Evolutionary conservation across 2,329 filamentous ascomycete genomes (phyloP).

Genomic region (Exutisphaerella laricina): DNA sequence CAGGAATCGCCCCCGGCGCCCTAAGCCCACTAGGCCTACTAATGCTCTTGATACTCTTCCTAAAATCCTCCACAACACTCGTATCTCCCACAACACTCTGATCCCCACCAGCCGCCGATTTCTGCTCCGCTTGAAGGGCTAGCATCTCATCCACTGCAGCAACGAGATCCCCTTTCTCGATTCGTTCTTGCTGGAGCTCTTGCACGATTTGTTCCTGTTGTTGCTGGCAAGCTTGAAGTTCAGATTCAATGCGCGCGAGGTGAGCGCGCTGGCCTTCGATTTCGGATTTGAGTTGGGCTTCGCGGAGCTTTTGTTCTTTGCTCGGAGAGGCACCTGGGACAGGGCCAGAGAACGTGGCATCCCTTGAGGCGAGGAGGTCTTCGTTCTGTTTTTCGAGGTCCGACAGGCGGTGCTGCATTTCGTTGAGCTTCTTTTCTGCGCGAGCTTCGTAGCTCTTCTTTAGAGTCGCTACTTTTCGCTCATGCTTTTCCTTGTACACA

Average conservation of each 20-base stretch:
- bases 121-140: constrained; percentile 51
- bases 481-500: constrained; percentile 95
- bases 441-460: constrained; percentile 76
- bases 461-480: constrained; percentile 87
- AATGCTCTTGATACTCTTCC: constrained; percentile 55
- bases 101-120: constrained; percentile 35
- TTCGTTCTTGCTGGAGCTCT: constrained; percentile 66
- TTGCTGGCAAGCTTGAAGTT: constrained; percentile 62
- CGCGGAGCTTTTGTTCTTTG: constrained; percentile 21
- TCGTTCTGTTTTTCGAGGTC: constrained; percentile 70
- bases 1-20: constrained; percentile 47
- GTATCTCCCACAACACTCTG: constrained; percentile 36
- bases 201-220: constrained; percentile 66
- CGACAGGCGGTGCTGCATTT: constrained; percentile 67
- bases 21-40: constrained; percentile 53
- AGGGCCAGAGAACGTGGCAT: constrained; percentile 59
- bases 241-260: constrained; percentile 67
- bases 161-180: constrained; percentile 80
- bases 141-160: constrained; percentile 80
- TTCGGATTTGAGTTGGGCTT: constrained; percentile 38
- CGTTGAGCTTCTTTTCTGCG: constrained; percentile 80
- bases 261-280: constrained; percentile 64
- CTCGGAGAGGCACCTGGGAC: constrained; percentile 17
- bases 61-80: constrained; percentile 44
- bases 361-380: constrained; percentile 59